phyloP scores from a whole-genome alignment of 1,284 basidiomycete species.

The Trichosporon sp. region DNA sequence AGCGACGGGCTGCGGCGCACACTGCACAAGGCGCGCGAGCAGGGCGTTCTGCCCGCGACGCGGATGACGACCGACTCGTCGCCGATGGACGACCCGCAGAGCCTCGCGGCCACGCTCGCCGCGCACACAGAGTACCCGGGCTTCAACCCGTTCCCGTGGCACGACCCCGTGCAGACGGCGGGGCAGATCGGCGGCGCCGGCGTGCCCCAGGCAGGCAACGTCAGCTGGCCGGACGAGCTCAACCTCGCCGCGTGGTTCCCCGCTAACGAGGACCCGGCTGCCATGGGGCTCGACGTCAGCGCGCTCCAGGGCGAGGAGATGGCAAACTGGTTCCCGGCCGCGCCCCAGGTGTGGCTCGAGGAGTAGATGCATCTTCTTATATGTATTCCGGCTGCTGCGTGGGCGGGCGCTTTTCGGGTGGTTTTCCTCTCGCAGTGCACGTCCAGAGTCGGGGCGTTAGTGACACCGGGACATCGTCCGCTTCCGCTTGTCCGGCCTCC shows the following conservation, averaged over 20 bases:
- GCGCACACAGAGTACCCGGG: slow-evolving; percentile 8
- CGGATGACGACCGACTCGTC: slow-evolving; percentile 9
- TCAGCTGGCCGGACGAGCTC: slow-evolving; percentile 14
- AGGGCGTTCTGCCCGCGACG: slow-evolving; percentile 16
- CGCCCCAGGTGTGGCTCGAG: slow-evolving; percentile 21
- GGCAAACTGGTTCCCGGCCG: slow-evolving; percentile 22
- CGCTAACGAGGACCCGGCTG: neutral
- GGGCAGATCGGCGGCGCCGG: neutral
- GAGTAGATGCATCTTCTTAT: neutral
- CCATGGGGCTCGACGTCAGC: slow-evolving; percentile 3
- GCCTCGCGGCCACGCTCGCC: slow-evolving; percentile 1
- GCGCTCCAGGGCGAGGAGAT: slow-evolving; percentile 19
- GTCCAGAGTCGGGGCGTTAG: too few species aligned
- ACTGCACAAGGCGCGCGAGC: slow-evolving; percentile 14
- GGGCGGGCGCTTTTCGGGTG: neutral
- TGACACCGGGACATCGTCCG: too few species aligned
- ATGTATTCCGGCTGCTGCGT: neutral
- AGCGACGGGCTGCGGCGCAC: slow-evolving; percentile 17
- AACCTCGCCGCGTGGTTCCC: slow-evolving; percentile 22
- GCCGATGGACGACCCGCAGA: slow-evolving; percentile 2
- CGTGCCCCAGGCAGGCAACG: neutral
- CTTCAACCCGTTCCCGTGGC: slow-evolving; percentile 22
- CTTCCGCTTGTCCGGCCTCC: too few species aligned
- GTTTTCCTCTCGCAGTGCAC: too few species aligned
- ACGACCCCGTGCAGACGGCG: slow-evolving; percentile 14